A percentile compares a stretch with the other conserved stretches of the same genome.
Evolutionary conservation across 106 monocot species (phyloP).

Genomic region (Acorus gramineus): DNA sequence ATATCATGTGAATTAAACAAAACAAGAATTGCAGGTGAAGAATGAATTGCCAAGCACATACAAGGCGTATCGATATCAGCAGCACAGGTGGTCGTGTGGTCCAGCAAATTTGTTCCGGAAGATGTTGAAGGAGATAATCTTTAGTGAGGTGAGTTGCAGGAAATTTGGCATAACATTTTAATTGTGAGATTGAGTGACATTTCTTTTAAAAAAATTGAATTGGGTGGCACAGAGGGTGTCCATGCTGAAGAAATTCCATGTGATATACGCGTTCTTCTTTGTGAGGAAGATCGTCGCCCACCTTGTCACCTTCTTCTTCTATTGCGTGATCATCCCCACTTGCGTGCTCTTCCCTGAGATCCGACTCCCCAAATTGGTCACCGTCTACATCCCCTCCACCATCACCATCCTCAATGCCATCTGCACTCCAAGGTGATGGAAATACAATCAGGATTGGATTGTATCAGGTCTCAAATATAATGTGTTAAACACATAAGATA

Average conservation of each 20-base stretch:
- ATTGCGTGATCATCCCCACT: slow-evolving; percentile 47
- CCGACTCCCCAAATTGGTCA: slow-evolving; percentile 38
- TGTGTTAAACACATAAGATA: too few relatives aligned
- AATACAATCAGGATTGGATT: background rate
- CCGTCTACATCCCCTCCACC: slow-evolving; percentile 39
- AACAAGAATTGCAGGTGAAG: slow-evolving; percentile 28
- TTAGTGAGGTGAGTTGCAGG: slow-evolving; percentile 26
- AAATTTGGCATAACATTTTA: background rate
- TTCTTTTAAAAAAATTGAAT: background rate
- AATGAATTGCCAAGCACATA: slow-evolving; percentile 67
- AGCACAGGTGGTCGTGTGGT: slow-evolving; percentile 59
- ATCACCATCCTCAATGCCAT: slow-evolving; percentile 62
- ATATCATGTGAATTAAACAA: background rate
- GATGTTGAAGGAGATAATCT: slow-evolving; percentile 43
- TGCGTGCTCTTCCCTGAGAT: slow-evolving; percentile 43
- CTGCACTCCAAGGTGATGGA: slow-evolving; percentile 38
- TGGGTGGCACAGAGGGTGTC: slow-evolving; percentile 35
- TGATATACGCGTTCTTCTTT: slow-evolving; percentile 64
- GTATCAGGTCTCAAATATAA: too few relatives aligned
- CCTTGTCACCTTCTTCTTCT: slow-evolving; percentile 67
- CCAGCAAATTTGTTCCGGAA: slow-evolving; percentile 58
- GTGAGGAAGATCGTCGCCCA: slow-evolving; percentile 57
- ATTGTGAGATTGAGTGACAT: background rate
- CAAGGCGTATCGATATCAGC: slow-evolving; percentile 47
- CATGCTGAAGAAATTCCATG: slow-evolving; percentile 46